These are phyloP conservation scores for Cryphonectria japonica DNA, from an alignment of 2,329 filamentous ascomycete genomes.

Conservation along the genomic window DNA sequence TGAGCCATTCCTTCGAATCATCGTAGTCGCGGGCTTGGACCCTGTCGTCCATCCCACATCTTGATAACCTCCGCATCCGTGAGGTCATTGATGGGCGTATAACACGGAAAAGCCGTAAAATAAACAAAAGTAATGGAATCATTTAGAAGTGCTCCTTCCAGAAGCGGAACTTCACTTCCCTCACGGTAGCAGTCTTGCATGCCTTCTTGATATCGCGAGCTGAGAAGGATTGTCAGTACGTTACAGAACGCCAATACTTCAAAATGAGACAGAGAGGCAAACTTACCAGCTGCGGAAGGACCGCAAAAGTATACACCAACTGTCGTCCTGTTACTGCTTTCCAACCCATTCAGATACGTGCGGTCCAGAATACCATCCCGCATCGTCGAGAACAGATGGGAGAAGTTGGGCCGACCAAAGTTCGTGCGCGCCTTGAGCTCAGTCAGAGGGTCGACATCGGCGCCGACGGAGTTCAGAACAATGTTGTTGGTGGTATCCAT, in stretches of 20 bases:
- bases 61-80: neutral
- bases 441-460: constrained; percentile 85
- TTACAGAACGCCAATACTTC: too few species aligned
- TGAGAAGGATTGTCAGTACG: constrained; percentile 47
- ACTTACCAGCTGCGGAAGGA: constrained; percentile 70
- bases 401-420: constrained; percentile 92
- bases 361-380: constrained; percentile 84
- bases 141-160: constrained; percentile 92
- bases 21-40: neutral
- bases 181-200: constrained; percentile 70
- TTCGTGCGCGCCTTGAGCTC: constrained; percentile 90
- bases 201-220: constrained; percentile 86
- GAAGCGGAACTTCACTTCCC: constrained; percentile 91
- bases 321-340: constrained; percentile 76
- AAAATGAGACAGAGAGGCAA: neutral
- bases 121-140: neutral
- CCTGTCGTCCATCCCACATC: neutral
- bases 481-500: constrained; percentile 95
- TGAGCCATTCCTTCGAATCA: neutral
- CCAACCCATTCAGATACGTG: constrained; percentile 81
- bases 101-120: neutral
- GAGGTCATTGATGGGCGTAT: neutral
- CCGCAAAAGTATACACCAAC: constrained; percentile 99
- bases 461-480: constrained; percentile 91
- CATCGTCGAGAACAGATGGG: constrained; percentile 79